A percentile compares a stretch with the other conserved stretches of the same genome.
These are phyloP conservation scores for Paecilomyces formosus DNA, from an alignment of 2,329 filamentous ascomycete species.

Conservation along the genomic window DNA sequence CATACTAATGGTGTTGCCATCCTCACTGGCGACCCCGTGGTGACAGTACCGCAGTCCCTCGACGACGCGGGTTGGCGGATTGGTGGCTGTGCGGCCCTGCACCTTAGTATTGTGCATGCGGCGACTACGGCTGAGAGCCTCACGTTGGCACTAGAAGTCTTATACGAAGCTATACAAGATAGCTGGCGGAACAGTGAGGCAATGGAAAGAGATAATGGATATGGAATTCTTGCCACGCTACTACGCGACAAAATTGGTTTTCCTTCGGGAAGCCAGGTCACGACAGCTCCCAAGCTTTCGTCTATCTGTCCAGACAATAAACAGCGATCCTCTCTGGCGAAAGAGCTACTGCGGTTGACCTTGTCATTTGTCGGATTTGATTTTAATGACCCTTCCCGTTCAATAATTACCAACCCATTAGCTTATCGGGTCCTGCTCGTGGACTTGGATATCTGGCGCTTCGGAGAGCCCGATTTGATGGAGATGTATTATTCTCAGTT, in stretches of 20 bases:
- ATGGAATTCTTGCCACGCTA: conserved; percentile 76
- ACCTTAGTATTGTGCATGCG: conserved; percentile 74
- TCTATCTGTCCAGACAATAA: conserved; percentile 28
- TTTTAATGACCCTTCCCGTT: conserved; percentile 68
- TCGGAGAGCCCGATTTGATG: conserved; percentile 67
- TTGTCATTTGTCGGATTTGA: conserved; percentile 86
- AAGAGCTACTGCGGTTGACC: conserved; percentile 64
- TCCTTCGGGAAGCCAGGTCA: conserved; percentile 13
- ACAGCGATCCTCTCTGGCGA: conserved; percentile 46
- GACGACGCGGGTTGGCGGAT: conserved; percentile 91
- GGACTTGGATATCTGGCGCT: conserved; percentile 89
- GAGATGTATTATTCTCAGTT: conserved; percentile 92
- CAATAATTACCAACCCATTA: conserved; percentile 90
- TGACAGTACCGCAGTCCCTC: conserved; percentile 72
- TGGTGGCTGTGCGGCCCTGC: conserved; percentile 81
- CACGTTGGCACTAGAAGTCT: conserved; percentile 68
- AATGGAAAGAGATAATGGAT: conserved; percentile 94
- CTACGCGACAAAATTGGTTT: conserved; percentile 67
- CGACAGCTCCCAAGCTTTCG: conserved; percentile 37
- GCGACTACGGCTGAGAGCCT: conserved; percentile 64
- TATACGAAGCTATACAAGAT: conserved; percentile 77
- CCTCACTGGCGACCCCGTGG: conserved; percentile 73
- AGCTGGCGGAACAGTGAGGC: conserved; percentile 98
- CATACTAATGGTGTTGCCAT: conserved; percentile 73
- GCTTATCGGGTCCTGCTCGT: conserved; percentile 88